A percentile compares a stretch with the other conserved stretches of the same genome.
phyloP scores from a whole-genome alignment of 345 rosid genomes.

The Eucalyptus brandiana region DNA sequence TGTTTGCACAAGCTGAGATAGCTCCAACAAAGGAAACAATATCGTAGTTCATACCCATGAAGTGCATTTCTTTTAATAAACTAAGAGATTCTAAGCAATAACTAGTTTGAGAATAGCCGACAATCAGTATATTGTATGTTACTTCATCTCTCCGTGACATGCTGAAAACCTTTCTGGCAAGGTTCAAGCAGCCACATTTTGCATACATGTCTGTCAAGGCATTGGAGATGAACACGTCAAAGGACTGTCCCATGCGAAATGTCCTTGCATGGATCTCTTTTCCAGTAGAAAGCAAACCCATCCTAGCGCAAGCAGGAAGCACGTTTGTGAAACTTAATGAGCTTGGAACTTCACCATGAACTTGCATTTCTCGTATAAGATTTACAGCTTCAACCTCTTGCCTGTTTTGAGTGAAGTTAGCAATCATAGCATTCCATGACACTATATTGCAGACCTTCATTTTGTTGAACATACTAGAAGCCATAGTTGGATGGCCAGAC shows the following conservation, averaged over 20 bases:
- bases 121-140: slow-evolving; percentile 45
- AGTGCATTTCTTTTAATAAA: slow-evolving; percentile 42
- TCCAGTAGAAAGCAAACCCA: slow-evolving; percentile 15
- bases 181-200: slow-evolving; percentile 23
- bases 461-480: slow-evolving; percentile 6
- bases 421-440: slow-evolving; percentile 51
- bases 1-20: slow-evolving; percentile 48
- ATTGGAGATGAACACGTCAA: slow-evolving; percentile 27
- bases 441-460: slow-evolving; percentile 16
- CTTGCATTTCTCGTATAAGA: slow-evolving; percentile 28
- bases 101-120: slow-evolving; percentile 33
- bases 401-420: slow-evolving; percentile 30
- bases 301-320: slow-evolving; percentile 32
- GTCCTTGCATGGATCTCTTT: slow-evolving; percentile 33
- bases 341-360: slow-evolving; percentile 16
- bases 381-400: slow-evolving; percentile 15
- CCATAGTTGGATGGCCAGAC: slow-evolving; percentile 11
- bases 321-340: slow-evolving; percentile 25
- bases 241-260: slow-evolving; percentile 9
- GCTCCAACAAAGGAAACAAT: slow-evolving; percentile 41
- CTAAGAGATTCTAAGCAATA: slow-evolving; percentile 33
- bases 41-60: slow-evolving; percentile 33
- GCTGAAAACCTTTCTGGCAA: slow-evolving; percentile 24
- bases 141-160: slow-evolving; percentile 29
- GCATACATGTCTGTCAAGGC: slow-evolving; percentile 37